Percentiles rank a stretch among this genome's conserved stretches.
Conservation (phyloP, 2,329 filamentous ascomycete genomes). For the Stromatinia cepivora region DNA sequence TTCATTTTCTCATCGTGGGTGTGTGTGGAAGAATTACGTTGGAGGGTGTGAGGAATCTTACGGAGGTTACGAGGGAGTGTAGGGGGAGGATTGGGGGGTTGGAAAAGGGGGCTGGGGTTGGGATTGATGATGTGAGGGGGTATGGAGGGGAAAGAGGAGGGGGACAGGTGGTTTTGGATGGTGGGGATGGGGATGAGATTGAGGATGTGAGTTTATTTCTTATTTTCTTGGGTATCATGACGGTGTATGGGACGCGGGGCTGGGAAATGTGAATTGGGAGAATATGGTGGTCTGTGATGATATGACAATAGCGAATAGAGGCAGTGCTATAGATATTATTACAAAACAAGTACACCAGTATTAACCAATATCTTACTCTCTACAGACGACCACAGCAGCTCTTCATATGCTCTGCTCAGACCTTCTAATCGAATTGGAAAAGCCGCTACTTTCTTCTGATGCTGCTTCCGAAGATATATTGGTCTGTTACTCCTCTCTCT, state of each 20-base stretch:
- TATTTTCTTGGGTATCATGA: neutral
- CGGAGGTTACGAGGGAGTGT: neutral
- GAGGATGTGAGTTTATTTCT: conserved; percentile 20
- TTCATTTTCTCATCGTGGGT: neutral
- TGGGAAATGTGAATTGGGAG: neutral
- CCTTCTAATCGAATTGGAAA: conserved; percentile 34
- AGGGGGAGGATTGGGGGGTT: neutral
- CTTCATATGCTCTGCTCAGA: conserved; percentile 32
- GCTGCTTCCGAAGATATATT: neutral
- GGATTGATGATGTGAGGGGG: neutral
- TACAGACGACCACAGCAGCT: conserved; percentile 32
- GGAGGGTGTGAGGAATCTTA: conserved; percentile 9
- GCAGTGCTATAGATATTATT: conserved; percentile 19
- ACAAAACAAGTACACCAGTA: neutral
- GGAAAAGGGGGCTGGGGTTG: neutral
- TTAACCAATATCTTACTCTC: neutral
- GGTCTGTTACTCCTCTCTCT: neutral
- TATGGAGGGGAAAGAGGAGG: neutral
- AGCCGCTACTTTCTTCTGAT: conserved; percentile 25
- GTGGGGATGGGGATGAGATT: conserved; percentile 2
- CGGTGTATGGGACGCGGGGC: neutral
- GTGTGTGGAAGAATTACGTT: conserved; percentile 3
- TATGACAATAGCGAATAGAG: neutral
- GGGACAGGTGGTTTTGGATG: conserved; percentile 14
- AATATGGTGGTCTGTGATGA: neutral